A percentile compares a stretch with the other conserved stretches of the same genome.
phyloP scores from a whole-genome alignment of 2,329 filamentous ascomycete genomes.

The Pseudogymnoascus sp. region DNA sequence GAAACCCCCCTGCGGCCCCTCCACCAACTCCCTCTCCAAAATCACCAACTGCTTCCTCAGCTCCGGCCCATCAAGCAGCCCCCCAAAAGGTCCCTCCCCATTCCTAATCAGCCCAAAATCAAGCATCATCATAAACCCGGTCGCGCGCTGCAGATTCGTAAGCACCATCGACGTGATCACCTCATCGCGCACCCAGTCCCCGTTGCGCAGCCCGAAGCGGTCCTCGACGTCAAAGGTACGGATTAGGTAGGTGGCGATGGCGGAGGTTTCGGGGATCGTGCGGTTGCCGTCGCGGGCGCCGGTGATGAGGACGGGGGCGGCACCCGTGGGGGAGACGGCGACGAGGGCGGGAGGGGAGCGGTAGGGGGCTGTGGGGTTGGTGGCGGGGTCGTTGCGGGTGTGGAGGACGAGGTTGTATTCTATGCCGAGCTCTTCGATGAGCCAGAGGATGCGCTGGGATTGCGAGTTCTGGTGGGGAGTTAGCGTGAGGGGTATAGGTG shows the following conservation, averaged over 20 bases:
- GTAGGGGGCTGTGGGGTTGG: slow-evolving; percentile 29
- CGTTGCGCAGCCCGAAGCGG: slow-evolving; percentile 18
- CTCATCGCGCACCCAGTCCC: slow-evolving; percentile 26
- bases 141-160: slow-evolving; percentile 20
- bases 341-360: slow-evolving; percentile 62
- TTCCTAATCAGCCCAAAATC: slow-evolving; percentile 17
- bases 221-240: slow-evolving; percentile 25
- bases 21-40: slow-evolving; percentile 21
- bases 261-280: slow-evolving; percentile 25
- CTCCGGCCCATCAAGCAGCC: slow-evolving; percentile 17
- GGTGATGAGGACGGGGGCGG: slow-evolving; percentile 61
- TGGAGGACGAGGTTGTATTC: slow-evolving; percentile 73
- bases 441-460: slow-evolving; percentile 60
- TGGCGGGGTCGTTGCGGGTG: slow-evolving; percentile 42
- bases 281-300: slow-evolving; percentile 17
- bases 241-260: slow-evolving; percentile 28
- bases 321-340: slow-evolving; percentile 73
- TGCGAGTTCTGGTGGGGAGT: slow-evolving; percentile 49
- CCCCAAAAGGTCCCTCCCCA: slow-evolving; percentile 15
- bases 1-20: slow-evolving; percentile 17
- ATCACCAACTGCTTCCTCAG: slow-evolving; percentile 19
- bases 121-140: slow-evolving; percentile 22
- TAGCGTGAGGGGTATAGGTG: background rate
- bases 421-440: slow-evolving; percentile 60
- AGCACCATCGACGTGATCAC: slow-evolving; percentile 24